Conservation (phyloP, 2,329 filamentous ascomycete species). For the Fusarium napiforme region DNA sequence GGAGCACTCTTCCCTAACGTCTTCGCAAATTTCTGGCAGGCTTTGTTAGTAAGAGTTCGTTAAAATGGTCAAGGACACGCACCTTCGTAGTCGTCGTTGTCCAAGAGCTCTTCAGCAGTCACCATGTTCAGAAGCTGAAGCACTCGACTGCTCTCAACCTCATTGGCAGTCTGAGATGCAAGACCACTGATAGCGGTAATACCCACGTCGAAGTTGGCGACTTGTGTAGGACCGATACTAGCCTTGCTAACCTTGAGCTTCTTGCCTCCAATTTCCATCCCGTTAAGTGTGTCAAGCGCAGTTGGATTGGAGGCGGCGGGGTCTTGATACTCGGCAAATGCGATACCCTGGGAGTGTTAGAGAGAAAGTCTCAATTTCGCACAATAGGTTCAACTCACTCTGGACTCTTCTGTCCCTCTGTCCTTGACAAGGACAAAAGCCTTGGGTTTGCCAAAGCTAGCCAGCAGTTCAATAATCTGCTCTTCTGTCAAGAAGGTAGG, state of each 20-base stretch:
- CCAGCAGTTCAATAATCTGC: slow-evolving; percentile 88
- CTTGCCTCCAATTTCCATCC: slow-evolving; percentile 91
- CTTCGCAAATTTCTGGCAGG: slow-evolving; percentile 88
- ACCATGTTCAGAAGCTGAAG: slow-evolving; percentile 98
- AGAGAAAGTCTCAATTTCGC: neutral
- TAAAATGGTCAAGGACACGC: slow-evolving; percentile 44
- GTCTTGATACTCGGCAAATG: slow-evolving; percentile 94
- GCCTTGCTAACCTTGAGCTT: slow-evolving; percentile 87
- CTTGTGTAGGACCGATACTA: slow-evolving; percentile 93
- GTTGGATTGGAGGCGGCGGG: slow-evolving; percentile 76
- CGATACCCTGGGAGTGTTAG: slow-evolving; percentile 76
- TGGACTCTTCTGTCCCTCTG: slow-evolving; percentile 82
- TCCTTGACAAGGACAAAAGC: slow-evolving; percentile 93
- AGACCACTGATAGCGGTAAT: slow-evolving; percentile 99
- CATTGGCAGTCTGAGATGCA: slow-evolving; percentile 84
- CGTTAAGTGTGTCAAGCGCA: slow-evolving; percentile 90
- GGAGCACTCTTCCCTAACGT: slow-evolving; percentile 89
- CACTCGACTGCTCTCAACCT: slow-evolving; percentile 83
- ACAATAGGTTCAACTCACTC: slow-evolving; percentile 67
- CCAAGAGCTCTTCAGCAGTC: slow-evolving; percentile 91
- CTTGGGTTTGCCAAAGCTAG: slow-evolving; percentile 92
- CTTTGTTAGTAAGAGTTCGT: slow-evolving; percentile 48
- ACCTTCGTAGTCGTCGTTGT: slow-evolving; percentile 96
- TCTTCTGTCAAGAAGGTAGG: slow-evolving; percentile 89
- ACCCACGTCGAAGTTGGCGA: slow-evolving; percentile 90